Base-by-base conservation (phyloP, 768 basidiomycete genomes). In the Pulveroboletus sp. region DNA sequence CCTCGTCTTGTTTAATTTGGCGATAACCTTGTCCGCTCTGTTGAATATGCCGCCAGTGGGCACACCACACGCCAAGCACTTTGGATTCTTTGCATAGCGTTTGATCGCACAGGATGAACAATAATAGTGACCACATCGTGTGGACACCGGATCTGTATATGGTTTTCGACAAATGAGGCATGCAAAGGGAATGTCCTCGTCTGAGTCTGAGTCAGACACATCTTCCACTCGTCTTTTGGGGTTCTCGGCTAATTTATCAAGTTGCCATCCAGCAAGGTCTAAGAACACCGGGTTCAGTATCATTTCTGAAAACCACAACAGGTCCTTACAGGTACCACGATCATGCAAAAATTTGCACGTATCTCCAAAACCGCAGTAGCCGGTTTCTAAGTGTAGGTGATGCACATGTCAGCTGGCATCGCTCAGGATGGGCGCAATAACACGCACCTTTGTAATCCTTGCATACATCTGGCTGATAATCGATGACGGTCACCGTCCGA, bases 341-440 rank as follows among this genome's bases (percentile, higher is more conserved):
- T 98, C 96, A 71, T 98, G 96, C 66, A 98, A 77, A 75, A 97
- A 97, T 77, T 97, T 98, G 71, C 96, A 99, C 4, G 93, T 93
- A 70, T 99, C 96, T 28, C 96, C 96, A 68, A 95, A 99, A 18
- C 96, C 96, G 69, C 96, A 99, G 66, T 91, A 99, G 0, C 96
- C 96, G 45, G 96, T 99, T 74, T 98, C 95, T 95, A 62, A 32
- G 15, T 17, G 41, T 40, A 39, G n/a, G 43, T 3, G 11, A 43
- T 44, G 24, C 1, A 28, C 38, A 17, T 35, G 44, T 64, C 32
- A 62, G 56, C 17, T 8, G 46, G 50, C 26, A 42, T 33, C 42
- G 9, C 17, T 18, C 21, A 33, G 7, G 27, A 49, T 48, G 52
- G 40, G 39, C 26, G 26, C 17, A 47, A 47, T 46, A 18, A 52